A percentile compares a stretch with the other conserved stretches of the same genome.
Evolutionary conservation across 257 asterid genomes (phyloP).

Genomic region (Knoxia roxburghii): DNA sequence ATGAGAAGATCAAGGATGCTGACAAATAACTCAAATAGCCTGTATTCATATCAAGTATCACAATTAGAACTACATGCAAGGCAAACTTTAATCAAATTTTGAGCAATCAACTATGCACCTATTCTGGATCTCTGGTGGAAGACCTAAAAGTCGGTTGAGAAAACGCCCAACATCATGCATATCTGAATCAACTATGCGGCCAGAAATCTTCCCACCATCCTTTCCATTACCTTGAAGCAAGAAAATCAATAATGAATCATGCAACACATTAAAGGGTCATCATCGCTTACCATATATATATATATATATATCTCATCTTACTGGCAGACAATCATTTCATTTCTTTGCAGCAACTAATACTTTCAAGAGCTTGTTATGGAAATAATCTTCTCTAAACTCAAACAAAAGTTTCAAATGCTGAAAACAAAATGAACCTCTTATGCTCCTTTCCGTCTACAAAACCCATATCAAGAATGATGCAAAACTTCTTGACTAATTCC

Average conservation of each 20-base stretch:
- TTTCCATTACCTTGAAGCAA: conserved; percentile 59
- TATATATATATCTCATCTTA: neutral
- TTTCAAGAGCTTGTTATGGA: neutral
- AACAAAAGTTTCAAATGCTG: neutral
- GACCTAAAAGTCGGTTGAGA: conserved; percentile 90
- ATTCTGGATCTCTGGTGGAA: conserved; percentile 89
- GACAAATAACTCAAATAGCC: conserved; percentile 92
- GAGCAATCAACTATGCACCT: conserved; percentile 44
- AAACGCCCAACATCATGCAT: conserved; percentile 97
- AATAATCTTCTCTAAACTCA: neutral
- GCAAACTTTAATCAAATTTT: conserved; percentile 9
- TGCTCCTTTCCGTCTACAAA: neutral
- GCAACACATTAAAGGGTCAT: neutral
- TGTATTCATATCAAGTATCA: conserved; percentile 37
- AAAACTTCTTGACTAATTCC: neutral
- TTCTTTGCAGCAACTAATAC: neutral
- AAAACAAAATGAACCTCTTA: neutral
- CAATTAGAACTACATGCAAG: conserved; percentile 19
- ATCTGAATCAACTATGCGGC: conserved; percentile 88
- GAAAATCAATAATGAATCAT: neutral
- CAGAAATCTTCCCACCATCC: conserved; percentile 67
- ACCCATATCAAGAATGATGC: neutral
- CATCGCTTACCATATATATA: neutral
- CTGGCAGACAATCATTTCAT: neutral
- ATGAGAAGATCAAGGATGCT: conserved; percentile 70